Evolutionary conservation across 2,329 filamentous ascomycete species (phyloP).

Genomic region (Furcasterigmium sp.): DNA sequence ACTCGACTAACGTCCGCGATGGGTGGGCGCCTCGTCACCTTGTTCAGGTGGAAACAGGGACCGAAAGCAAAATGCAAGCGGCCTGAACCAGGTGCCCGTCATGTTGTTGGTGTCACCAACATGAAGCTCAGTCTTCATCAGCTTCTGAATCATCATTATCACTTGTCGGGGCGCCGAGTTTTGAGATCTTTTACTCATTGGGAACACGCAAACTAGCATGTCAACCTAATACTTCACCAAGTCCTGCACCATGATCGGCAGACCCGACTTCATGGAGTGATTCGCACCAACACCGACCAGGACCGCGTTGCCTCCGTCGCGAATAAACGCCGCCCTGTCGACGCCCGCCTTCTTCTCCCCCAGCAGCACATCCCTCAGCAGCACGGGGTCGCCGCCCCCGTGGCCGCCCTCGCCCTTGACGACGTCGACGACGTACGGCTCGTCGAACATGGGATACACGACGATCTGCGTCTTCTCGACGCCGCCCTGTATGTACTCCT

Average conservation of each 20-base stretch:
- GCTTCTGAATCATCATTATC: too few relatives aligned
- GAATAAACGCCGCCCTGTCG: conserved; percentile 33
- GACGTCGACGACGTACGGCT: conserved; percentile 34
- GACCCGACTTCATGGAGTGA: conserved; percentile 25
- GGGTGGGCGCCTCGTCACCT: too few relatives aligned
- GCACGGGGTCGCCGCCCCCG: conserved; percentile 39
- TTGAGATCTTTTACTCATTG: too few relatives aligned
- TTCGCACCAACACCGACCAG: conserved; percentile 38
- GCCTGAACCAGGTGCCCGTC: too few relatives aligned
- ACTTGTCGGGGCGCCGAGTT: too few relatives aligned
- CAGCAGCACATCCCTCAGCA: conserved; percentile 38
- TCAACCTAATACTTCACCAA: too few relatives aligned
- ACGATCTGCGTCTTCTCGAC: conserved; percentile 28
- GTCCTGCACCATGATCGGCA: conserved; percentile 16
- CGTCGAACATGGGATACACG: conserved; percentile 35
- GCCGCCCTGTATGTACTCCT: conserved; percentile 26
- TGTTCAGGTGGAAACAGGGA: too few relatives aligned
- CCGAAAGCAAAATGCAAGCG: too few relatives aligned
- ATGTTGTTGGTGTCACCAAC: too few relatives aligned
- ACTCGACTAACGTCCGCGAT: too few relatives aligned
- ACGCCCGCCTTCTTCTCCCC: conserved; percentile 26
- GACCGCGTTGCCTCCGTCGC: conserved; percentile 38
- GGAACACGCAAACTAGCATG: too few relatives aligned
- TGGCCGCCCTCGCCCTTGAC: conserved; percentile 34
- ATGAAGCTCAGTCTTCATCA: too few relatives aligned